Evolutionary conservation across 2,329 filamentous ascomycete genomes (phyloP), one percentile per base, ranked within the genome.

Genomic region (Alternaria ethzedia): DNA sequence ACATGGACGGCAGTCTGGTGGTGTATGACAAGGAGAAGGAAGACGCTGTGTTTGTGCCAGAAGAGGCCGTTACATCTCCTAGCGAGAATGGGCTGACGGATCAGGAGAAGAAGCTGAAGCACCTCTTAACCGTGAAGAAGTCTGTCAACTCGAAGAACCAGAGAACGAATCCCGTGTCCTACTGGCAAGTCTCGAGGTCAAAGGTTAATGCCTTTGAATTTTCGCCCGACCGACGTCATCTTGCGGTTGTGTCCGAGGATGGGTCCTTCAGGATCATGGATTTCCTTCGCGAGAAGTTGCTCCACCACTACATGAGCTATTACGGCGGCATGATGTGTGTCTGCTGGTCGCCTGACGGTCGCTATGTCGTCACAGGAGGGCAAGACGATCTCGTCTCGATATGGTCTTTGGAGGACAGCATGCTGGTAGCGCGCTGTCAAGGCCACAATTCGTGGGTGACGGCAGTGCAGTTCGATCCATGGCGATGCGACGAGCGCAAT

Each of bases 21-120:
- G 93, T 98, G 2, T 99, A 98, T 72, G 96, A 99, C 81, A 99
- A 98, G 81, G 94, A 97, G 76, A 97, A 96, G 78, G 94, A 97
- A 68, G 94, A 97, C 77, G 89, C 90, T 1, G 85, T 89, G 2
- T 96, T 97, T 73, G 85, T 88, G 4, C 86, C 91, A 0, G 93
- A 97, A 76, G 86, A 91, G 10, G 68, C 36, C 36, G 36, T 70
- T 52, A 57, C 69, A 25, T 57, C 70, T 8, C 56, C 71, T 8
- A 61, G 64, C 4, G 76, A 77, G 21, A 65, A 71, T n/a, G 68
- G 70, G 15, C 74, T 70, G 52, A 63, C 51, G 17, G 77, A 81
- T 20, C 77, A 75, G 44, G 77, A 76, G 41, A 75, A 72, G 44
- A 78, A 73, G 21, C 56, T 56, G 17, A 59, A 60, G 49, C 72